A percentile compares a stretch with the other conserved stretches of the same genome.
Conservation (phyloP, 306 rosid genomes). For the Quercus aquifolioides region DNA sequence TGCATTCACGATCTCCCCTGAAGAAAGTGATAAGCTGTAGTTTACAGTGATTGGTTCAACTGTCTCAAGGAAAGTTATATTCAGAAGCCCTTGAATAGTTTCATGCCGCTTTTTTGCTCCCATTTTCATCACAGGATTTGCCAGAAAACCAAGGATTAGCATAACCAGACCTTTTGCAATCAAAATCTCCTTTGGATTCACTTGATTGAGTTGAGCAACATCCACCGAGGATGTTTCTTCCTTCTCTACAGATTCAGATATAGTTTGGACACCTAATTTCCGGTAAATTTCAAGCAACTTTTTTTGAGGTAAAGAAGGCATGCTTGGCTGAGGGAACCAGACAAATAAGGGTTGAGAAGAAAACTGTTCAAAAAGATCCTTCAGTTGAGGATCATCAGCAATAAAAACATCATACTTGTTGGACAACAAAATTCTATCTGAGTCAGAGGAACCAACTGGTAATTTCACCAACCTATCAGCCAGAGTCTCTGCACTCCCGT, state of each 20-base stretch:
- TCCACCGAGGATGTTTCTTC: conserved; percentile 25
- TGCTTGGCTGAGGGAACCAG: conserved; percentile 45
- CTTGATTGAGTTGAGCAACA: not conserved
- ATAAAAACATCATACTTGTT: conserved; percentile 50
- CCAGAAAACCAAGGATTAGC: conserved; percentile 66
- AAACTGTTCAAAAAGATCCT: conserved; percentile 45
- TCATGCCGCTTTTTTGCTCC: too few relatives aligned
- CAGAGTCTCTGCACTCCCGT: conserved; percentile 34
- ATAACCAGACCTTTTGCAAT: conserved; percentile 42
- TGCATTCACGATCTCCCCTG: conserved; percentile 29
- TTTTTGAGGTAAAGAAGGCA: too few relatives aligned
- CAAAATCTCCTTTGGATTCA: conserved; percentile 21
- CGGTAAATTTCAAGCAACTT: conserved; percentile 42
- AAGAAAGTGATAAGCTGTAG: conserved; percentile 38
- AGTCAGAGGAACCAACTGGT: conserved; percentile 35
- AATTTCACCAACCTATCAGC: conserved; percentile 42
- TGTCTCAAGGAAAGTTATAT: too few relatives aligned
- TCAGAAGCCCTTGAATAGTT: too few relatives aligned
- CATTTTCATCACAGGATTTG: not conserved
- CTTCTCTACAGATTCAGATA: conserved; percentile 49
- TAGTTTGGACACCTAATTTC: conserved; percentile 47
- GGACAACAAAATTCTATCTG: conserved; percentile 32
- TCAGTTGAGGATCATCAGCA: conserved; percentile 63
- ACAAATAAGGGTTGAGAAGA: conserved; percentile 47
- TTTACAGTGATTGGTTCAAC: not conserved